Conservation (phyloP, 345 rosid species). For the Eucalyptus pauciflora region DNA sequence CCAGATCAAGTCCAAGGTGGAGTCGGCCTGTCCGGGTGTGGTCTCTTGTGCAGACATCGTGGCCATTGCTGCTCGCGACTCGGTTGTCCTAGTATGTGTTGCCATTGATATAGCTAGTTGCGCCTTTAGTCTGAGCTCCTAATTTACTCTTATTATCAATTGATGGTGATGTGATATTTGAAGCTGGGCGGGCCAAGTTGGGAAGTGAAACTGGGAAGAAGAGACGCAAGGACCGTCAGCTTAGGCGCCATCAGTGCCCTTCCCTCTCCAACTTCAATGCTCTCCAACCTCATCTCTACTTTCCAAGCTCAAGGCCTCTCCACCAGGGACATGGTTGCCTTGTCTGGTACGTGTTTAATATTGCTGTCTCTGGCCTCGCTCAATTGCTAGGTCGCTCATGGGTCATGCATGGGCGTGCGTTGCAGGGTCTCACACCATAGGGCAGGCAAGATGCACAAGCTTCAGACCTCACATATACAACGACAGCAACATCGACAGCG, state of each 20-base stretch:
- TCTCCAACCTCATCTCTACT: conserved; percentile 41
- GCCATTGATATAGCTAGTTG: not conserved
- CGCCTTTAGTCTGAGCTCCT: not conserved
- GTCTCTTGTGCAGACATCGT: conserved; percentile 48
- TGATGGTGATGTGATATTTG: not conserved
- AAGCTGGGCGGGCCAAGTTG: conserved; percentile 82
- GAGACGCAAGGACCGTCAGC: conserved; percentile 45
- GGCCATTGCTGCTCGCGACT: conserved; percentile 42
- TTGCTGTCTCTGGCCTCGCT: not conserved
- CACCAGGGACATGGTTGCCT: conserved; percentile 66
- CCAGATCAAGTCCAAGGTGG: conserved; percentile 27
- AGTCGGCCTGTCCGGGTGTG: conserved; percentile 31
- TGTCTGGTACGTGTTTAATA: conserved; percentile 34
- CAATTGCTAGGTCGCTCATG: not conserved
- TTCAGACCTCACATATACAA: conserved; percentile 30
- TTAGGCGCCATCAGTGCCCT: not conserved
- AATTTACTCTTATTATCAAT: not conserved
- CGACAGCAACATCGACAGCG: conserved; percentile 26
- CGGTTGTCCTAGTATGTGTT: conserved; percentile 19
- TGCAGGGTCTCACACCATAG: conserved; percentile 29
- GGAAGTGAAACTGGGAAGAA: conserved; percentile 80
- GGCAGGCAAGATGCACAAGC: conserved; percentile 33
- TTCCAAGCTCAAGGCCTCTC: conserved; percentile 63
- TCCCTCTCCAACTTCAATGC: conserved; percentile 52
- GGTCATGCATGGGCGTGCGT: not conserved